Base-by-base conservation (phyloP, 768 basidiomycete species). In the Coprinellus aureogranulatus region DNA sequence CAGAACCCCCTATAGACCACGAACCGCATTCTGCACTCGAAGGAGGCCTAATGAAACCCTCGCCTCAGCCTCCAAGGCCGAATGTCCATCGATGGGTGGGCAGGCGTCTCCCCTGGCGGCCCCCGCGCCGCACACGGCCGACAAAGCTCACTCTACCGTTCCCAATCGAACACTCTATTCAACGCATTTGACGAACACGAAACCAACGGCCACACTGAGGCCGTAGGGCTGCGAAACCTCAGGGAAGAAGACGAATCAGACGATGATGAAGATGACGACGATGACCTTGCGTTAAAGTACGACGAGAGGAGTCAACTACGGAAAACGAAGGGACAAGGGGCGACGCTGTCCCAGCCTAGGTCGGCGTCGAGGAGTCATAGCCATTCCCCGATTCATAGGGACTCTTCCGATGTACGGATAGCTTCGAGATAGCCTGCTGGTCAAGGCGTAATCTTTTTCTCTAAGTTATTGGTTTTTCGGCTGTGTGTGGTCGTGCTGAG, bases 41-140 rank as follows among this genome's bases (percentile, higher is more conserved):
- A 67, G 73, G 80, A 40, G 87, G 86, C 2, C 67, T 92, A 23
- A 81, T 89, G 80, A 80, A n/a, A 93, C 68, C 89, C 92, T 0
- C 84, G 91, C 5, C 77, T 93, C 61, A 90, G 88, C 64, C 77
- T 94, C 53, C 86, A 89, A 58, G 92, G 92, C 42, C 83, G 93
- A 1, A 76, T 87, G 66, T 94, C 92, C 4, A 72, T 90, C 48
- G 94, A 96, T 58, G 85, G 84, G 1, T 92, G 90, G 89, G 76
- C 76, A 58, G 81, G 75, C 22, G 67, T 70, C 40, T 72, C 53
- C 61, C 70, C 57, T n/a, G 58, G 55, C 31, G 60, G 59, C 25
- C 40, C 61, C 9, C 60, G 57, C 18, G 68, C 70, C 11, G 68
- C 68, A 6, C 71, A 92, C 63, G 85, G 83, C 9, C 83, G 90